Evolutionary conservation across 83 land plant species (phyloP).

Genomic region (Thuja plicata): DNA sequence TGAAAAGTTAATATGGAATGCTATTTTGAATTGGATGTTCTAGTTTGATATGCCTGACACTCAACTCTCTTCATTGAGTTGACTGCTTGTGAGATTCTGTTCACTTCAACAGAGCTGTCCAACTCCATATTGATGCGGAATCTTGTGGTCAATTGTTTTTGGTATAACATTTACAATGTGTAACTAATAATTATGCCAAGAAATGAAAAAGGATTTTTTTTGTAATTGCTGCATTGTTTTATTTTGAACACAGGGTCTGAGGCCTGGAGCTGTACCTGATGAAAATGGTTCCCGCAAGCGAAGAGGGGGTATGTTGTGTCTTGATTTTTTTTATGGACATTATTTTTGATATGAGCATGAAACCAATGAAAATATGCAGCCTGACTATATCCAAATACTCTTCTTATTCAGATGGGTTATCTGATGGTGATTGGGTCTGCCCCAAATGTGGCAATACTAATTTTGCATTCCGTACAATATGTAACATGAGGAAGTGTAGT

Average conservation of each 20-base stretch:
- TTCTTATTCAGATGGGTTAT: constrained; percentile 47
- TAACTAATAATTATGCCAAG: background rate
- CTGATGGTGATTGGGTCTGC: constrained; percentile 95
- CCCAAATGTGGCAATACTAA: constrained; percentile 98
- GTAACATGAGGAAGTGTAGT: constrained; percentile 97
- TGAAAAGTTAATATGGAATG: background rate
- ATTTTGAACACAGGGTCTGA: constrained; percentile 30
- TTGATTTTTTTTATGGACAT: background rate
- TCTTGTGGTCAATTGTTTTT: background rate
- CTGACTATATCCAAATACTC: background rate
- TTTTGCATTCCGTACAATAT: constrained; percentile 87
- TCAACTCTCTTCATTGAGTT: too few relatives aligned
- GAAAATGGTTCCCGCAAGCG: constrained; percentile 71
- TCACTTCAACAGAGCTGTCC: too few relatives aligned
- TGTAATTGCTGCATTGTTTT: background rate
- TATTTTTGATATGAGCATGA: background rate
- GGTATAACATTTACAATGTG: background rate
- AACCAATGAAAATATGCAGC: background rate
- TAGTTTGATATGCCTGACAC: background rate
- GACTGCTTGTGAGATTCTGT: too few relatives aligned
- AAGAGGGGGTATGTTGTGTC: constrained; percentile 51
- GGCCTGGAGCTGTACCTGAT: constrained; percentile 46
- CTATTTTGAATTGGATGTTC: background rate
- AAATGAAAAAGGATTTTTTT: background rate
- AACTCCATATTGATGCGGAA: background rate